Evolutionary conservation across 2,329 filamentous ascomycete genomes (phyloP), one percentile per base, ranked within the genome.

Genomic region (Chaetomiaceae sp.): DNA sequence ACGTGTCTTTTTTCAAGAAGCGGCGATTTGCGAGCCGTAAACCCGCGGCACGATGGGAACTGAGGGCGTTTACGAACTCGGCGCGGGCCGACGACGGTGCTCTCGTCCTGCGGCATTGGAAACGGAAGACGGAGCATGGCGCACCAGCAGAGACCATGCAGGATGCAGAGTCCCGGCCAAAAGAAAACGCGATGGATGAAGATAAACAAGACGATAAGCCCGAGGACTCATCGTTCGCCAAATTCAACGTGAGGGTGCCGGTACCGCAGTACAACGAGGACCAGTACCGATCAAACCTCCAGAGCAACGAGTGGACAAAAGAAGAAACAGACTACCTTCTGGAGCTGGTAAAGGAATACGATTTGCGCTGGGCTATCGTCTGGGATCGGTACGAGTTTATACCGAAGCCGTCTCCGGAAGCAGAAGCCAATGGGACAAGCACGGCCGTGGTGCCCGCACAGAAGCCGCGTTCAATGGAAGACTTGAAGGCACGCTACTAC

Each of bases 261-360:
- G 77, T 90, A 32, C 89, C 91, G 0, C 78, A 84, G 55, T 97
- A 97, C 70, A 90, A 82, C 56, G 87, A 95, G 58, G 89, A 91
- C 58, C 86, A 95, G 67, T 99, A 99, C 71, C 80, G 85, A 55
- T 77, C 82, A 53, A 82, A 87, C 57, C 71, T 99, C 46, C 79
- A 84, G 62, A 86, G 78, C 65, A 75, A 82, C 13, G 85, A 92
- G 62, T 99, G 94, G 94, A 86, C 87, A 13, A 89, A 87, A 64
- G 86, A 94, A 63, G 94, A 99, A 71, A 99, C 94, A 8, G 90
- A 96, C 66, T 96, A 96, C 66, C 72, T 99, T 58, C 80, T 97
- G 66, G 75, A 81, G 3, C 68, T 92, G 32, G 88, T 83, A 13
- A 79, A 79, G 53, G 86, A 91, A 42, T 96, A 85, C 65, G 90